Evolutionary conservation across 2,329 filamentous ascomycete genomes (phyloP).

Genomic region (Penicillium sp.): DNA sequence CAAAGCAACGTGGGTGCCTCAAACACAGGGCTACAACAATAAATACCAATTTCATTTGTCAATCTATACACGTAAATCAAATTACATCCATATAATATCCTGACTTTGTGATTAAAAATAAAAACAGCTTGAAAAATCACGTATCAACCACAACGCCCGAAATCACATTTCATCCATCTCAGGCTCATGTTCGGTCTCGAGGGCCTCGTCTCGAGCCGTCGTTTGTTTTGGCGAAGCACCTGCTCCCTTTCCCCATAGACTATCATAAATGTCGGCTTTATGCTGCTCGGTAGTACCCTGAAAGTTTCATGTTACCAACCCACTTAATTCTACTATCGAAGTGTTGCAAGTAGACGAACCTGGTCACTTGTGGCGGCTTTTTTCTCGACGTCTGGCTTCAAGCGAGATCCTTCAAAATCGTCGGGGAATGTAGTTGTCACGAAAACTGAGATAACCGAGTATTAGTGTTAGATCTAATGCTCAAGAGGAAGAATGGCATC

Average conservation of each 20-base stretch:
- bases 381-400: slow-evolving; percentile 9
- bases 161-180: slow-evolving; percentile 18
- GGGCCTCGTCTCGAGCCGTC: slow-evolving; percentile 1
- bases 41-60: no score
- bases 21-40: no score
- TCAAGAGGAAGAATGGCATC: background rate
- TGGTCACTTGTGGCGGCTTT: background rate
- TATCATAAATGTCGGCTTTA: slow-evolving; percentile 21
- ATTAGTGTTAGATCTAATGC: background rate
- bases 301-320: background rate
- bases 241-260: slow-evolving; percentile 6
- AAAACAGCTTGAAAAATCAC: no score
- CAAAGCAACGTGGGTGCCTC: no score
- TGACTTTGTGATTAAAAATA: no score
- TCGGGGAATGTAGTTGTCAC: slow-evolving; percentile 18
- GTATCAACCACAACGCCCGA: background rate
- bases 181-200: slow-evolving; percentile 14
- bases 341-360: background rate
- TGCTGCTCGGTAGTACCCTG: slow-evolving; percentile 18
- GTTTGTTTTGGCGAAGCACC: background rate
- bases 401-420: slow-evolving; percentile 15
- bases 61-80: no score
- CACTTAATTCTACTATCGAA: no score
- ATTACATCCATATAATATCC: no score
- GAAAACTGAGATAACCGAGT: slow-evolving; percentile 5